These are phyloP conservation scores for Aspergillus ustus DNA, from an alignment of 2,329 filamentous ascomycete genomes.

Conservation along the genomic window DNA sequence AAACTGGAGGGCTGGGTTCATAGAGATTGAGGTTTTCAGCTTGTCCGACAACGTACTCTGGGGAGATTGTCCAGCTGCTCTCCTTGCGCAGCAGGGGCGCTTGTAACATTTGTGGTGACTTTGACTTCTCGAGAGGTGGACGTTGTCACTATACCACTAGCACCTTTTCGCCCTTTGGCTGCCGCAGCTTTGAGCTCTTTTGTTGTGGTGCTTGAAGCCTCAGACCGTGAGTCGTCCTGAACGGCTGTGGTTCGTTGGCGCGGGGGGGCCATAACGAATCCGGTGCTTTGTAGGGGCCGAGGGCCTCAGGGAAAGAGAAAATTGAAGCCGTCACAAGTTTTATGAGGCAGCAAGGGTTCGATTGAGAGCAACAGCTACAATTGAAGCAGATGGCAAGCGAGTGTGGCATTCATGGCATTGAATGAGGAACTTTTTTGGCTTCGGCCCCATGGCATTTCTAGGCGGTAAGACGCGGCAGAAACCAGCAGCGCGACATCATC, in stretches of 20 bases:
- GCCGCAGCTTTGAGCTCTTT: slow-evolving; percentile 40
- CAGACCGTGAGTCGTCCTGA: slow-evolving; percentile 53
- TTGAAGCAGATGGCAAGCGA: slow-evolving; percentile 5
- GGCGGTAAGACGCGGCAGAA: slow-evolving; percentile 41
- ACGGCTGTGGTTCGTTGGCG: slow-evolving; percentile 46
- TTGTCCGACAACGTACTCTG: slow-evolving; percentile 34
- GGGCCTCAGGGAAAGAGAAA: slow-evolving; percentile 5
- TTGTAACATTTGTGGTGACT: slow-evolving; percentile 34
- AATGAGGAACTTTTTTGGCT: slow-evolving; percentile 25
- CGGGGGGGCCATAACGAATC: slow-evolving; percentile 49
- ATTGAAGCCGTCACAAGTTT: neutral
- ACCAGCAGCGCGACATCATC: slow-evolving; percentile 31
- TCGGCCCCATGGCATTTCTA: slow-evolving; percentile 21
- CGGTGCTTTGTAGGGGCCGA: slow-evolving; percentile 15
- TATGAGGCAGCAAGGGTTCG: neutral
- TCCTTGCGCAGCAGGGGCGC: slow-evolving; percentile 31
- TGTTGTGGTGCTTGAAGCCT: slow-evolving; percentile 51
- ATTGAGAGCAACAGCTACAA: slow-evolving; percentile 13
- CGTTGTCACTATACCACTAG: slow-evolving; percentile 20
- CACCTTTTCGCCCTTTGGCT: slow-evolving; percentile 39
- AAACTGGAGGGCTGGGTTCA: neutral
- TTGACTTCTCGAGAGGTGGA: slow-evolving; percentile 22
- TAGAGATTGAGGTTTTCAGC: neutral
- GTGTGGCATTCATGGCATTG: slow-evolving; percentile 15
- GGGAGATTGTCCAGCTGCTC: slow-evolving; percentile 31